Base-by-base conservation (phyloP, 192 early-diverging fungal species). In the Coemansia sp. region DNA sequence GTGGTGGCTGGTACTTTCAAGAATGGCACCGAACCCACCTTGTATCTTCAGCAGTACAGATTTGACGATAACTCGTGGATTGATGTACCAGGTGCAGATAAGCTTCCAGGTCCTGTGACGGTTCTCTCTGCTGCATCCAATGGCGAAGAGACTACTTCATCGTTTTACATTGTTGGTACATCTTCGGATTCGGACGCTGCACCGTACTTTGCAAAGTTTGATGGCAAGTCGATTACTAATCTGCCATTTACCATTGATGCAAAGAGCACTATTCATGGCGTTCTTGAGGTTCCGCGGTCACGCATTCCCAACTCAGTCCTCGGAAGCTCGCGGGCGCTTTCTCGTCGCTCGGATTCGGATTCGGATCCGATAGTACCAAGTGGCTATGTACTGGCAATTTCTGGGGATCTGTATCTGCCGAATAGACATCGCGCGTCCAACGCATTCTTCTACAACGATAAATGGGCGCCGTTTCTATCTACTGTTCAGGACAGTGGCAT, bases 1-100 rank as follows among this genome's bases (percentile, higher is more conserved):
- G 25, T 84, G 31, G 82, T 88, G 1, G 88, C 78, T 19, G 88
- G 87, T 5, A 72, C 68, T 8, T 88, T 89, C 72, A 65, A 76
- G 31, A 86, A 85, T 30, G 81, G 80, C 54, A 80, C 83, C 0
- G 64, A 75, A 7, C 67, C 75, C 2, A 51, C 68, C 0, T 57
- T 58, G 17, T 84, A 86, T 33, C 61, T 88, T 3, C 77, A 77
- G 36, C 60, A 72, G 33, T 89, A 84, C 63, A 78, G 78, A 66
- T 87, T 83, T 75, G 77, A 70, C 5, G 10, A 64, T 11, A 67
- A 56, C 50, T 77, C 31, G 22, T 88, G 87, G 87, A 63, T 63
- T 20, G 72, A 73, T 19, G 67, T 85, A 20, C 57, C 71, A 9
- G 74, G 74, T 10, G 71, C 68, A n/a, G 71, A 74, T 10, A 31